These are phyloP conservation scores for Tephrocybe sp. DNA, from an alignment of 768 basidiomycete genomes.

Conservation along the genomic window DNA sequence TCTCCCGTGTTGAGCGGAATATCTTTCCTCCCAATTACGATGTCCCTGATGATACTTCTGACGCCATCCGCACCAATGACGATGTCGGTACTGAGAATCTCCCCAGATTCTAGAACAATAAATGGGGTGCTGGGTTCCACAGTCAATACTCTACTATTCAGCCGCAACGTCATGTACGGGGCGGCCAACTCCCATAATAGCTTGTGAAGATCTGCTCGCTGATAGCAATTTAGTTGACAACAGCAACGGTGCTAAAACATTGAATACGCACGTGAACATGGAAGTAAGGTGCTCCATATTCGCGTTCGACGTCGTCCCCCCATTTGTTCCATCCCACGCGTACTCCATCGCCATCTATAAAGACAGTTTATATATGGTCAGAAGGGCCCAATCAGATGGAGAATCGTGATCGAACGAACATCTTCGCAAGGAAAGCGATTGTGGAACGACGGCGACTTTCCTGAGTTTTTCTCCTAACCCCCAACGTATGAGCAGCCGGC, in stretches of 20 bases:
- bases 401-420: conserved; percentile 26
- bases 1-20: conserved; percentile 57
- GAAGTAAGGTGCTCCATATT: conserved; percentile 32
- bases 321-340: conserved; percentile 26
- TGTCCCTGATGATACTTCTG: conserved; percentile 46
- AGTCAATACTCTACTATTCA: conserved; percentile 20
- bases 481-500: conserved; percentile 48
- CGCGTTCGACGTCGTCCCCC: conserved; percentile 25
- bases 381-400: background rate
- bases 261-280: conserved; percentile 30
- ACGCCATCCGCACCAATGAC: conserved; percentile 49
- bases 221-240: conserved; percentile 13
- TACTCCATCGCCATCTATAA: conserved; percentile 29
- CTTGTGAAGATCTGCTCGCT: conserved; percentile 49
- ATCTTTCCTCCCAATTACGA: conserved; percentile 46
- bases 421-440: conserved; percentile 37
- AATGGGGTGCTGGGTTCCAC: conserved; percentile 6
- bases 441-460: conserved; percentile 35
- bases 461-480: conserved; percentile 42
- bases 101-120: conserved; percentile 40
- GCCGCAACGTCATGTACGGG: conserved; percentile 34
- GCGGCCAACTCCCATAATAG: conserved; percentile 30
- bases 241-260: conserved; percentile 17
- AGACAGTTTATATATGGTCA: background rate
- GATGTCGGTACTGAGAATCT: conserved; percentile 40